Percentiles rank a stretch among this genome's conserved stretches.
Evolutionary conservation across 208 protist species (phyloP).

Genomic region (Endotrypanum monterogeii): DNA sequence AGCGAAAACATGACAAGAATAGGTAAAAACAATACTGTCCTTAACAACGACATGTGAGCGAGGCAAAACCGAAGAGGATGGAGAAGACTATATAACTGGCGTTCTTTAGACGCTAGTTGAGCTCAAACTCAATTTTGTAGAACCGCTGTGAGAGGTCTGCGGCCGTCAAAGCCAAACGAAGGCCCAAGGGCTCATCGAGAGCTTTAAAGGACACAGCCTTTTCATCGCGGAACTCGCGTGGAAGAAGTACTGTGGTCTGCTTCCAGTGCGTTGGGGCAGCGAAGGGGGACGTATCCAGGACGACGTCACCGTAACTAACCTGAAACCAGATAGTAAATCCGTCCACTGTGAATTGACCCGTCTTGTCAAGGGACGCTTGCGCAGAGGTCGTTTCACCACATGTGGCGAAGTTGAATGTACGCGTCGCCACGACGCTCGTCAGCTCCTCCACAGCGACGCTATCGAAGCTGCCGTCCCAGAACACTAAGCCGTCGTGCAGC

Average conservation of each 20-base stretch:
- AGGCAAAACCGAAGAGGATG: not conserved
- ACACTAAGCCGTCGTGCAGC: slow-evolving; percentile 41
- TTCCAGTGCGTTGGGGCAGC: slow-evolving; percentile 88
- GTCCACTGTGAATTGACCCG: slow-evolving; percentile 37
- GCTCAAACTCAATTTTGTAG: slow-evolving; percentile 65
- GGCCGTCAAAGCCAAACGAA: slow-evolving; percentile 33
- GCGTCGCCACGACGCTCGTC: slow-evolving; percentile 14
- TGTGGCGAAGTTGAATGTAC: slow-evolving; percentile 41
- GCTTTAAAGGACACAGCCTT: slow-evolving; percentile 40
- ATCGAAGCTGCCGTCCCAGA: slow-evolving; percentile 41
- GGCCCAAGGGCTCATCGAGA: slow-evolving; percentile 28
- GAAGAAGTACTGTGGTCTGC: slow-evolving; percentile 81
- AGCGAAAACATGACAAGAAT: too few species aligned
- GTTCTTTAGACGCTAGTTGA: slow-evolving; percentile 38
- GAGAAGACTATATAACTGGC: not conserved
- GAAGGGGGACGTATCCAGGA: slow-evolving; percentile 60
- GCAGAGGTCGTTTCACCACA: slow-evolving; percentile 17
- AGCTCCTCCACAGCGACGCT: slow-evolving; percentile 32
- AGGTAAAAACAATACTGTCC: not conserved
- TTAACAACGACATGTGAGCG: not conserved
- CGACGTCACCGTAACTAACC: slow-evolving; percentile 37
- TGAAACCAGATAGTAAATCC: slow-evolving; percentile 85
- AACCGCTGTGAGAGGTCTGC: slow-evolving; percentile 38
- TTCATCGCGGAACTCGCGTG: slow-evolving; percentile 38
- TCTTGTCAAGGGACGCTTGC: slow-evolving; percentile 7